Evolutionary conservation across 2,329 filamentous ascomycete species (phyloP).

Genomic region (Acarospora socialis): DNA sequence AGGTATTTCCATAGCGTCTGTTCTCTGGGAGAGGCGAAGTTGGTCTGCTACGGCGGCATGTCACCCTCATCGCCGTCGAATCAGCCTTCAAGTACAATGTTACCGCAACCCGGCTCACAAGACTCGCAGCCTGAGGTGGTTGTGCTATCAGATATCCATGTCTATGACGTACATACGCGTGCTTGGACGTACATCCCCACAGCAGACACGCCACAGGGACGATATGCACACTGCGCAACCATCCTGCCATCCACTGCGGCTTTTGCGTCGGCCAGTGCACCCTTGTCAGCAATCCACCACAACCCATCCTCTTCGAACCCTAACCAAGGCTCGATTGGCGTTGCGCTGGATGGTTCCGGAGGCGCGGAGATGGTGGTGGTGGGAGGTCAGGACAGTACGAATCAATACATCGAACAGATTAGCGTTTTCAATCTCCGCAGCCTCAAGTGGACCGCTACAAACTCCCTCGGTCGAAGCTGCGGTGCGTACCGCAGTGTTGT

Average conservation of each 20-base stretch:
- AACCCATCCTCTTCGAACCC: constrained; percentile 71
- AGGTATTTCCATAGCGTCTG: constrained; percentile 97
- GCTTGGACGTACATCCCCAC: constrained; percentile 77
- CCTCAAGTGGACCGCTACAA: constrained; percentile 88
- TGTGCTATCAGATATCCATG: constrained; percentile 96
- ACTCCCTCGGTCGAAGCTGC: constrained; percentile 76
- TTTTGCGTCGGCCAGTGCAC: constrained; percentile 72
- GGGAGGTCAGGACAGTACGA: constrained; percentile 90
- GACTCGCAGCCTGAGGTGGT: constrained; percentile 74
- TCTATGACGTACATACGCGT: constrained; percentile 72
- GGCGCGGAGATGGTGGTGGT: constrained; percentile 96
- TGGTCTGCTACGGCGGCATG: constrained; percentile 98
- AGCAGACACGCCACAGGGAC: constrained; percentile 72
- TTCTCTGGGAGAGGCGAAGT: constrained; percentile 79
- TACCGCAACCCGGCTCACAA: constrained; percentile 27
- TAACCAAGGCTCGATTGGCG: constrained; percentile 76
- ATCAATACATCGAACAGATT: constrained; percentile 98
- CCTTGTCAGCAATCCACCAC: constrained; percentile 75
- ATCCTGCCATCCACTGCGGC: constrained; percentile 77
- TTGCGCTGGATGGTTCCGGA: constrained; percentile 77
- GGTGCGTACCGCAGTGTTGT: constrained; percentile 94
- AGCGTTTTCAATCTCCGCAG: constrained; percentile 95
- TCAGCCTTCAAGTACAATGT: constrained; percentile 30
- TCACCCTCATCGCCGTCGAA: constrained; percentile 51
- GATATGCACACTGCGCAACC: constrained; percentile 92